Conservation (phyloP, 176 grass and related monocot species). For the Coix lacrymajobi region DNA sequence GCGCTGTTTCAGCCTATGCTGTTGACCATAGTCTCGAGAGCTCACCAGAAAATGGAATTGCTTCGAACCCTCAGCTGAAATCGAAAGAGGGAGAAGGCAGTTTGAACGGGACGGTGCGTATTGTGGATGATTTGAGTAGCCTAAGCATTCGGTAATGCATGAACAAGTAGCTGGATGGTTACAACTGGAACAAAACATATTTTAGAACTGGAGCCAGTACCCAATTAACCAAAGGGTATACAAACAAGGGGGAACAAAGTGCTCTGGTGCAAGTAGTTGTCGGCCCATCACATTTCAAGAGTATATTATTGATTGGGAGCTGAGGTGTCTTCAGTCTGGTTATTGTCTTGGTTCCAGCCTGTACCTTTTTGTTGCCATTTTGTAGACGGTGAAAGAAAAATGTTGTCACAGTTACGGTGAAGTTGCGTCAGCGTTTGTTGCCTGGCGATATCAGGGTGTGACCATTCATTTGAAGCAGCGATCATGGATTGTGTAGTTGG, state of each 20-base stretch:
- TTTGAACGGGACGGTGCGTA: slow-evolving; percentile 53
- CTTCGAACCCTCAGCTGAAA: slow-evolving; percentile 16
- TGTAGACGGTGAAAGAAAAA: slow-evolving; percentile 39
- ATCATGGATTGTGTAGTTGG: slow-evolving; percentile 28
- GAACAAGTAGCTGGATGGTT: slow-evolving; percentile 4
- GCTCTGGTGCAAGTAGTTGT: slow-evolving; percentile 12
- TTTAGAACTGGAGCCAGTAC: slow-evolving; percentile 23
- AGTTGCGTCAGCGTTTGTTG: slow-evolving; percentile 9
- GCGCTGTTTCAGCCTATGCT: slow-evolving; percentile 37
- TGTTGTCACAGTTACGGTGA: slow-evolving; percentile 24
- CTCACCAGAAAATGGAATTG: slow-evolving; percentile 81
- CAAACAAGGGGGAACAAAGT: slow-evolving; percentile 14
- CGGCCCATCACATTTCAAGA: slow-evolving; percentile 23
- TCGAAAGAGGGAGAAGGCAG: slow-evolving; percentile 21
- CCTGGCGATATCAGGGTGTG: slow-evolving; percentile 28
- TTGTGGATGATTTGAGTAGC: slow-evolving; percentile 48
- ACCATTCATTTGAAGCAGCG: slow-evolving; percentile 42
- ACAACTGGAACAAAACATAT: slow-evolving; percentile 27
- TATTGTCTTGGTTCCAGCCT: slow-evolving; percentile 41
- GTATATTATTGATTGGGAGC: slow-evolving; percentile 38
- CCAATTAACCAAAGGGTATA: slow-evolving; percentile 16
- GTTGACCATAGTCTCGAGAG: slow-evolving; percentile 27
- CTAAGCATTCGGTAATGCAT: slow-evolving; percentile 52
- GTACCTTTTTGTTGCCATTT: slow-evolving; percentile 41
- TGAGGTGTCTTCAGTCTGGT: slow-evolving; percentile 28